Evolutionary conservation across 805 yeast species (phyloP), one percentile per base, ranked within the genome.

Genomic region (Saccharomycopsis sp.): DNA sequence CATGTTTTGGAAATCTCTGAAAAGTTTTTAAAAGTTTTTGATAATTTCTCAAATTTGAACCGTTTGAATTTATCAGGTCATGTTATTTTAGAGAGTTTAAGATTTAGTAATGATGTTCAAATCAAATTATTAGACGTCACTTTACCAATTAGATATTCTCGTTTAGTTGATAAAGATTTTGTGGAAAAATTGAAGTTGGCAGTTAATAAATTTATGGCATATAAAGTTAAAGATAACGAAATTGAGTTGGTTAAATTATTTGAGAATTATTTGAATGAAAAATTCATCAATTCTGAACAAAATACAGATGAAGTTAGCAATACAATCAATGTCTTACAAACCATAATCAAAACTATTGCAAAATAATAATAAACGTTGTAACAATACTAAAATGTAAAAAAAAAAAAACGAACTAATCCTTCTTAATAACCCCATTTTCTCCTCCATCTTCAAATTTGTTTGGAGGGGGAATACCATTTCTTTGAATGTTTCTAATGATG

Each of bases 201-300:
- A 15, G 81, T 86, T 32, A 82, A 79, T 54, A 75, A 77, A 53
- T 84, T 74, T 54, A 63, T 73, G 47, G 79, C 85, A 6, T 76
- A 74, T 53, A 67, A 70, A 47, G 49, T 55, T 36, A 58, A 55
- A 28, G 55, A 52, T 14, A 48, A 58, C 38, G 59, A 60, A 35
- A 56, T 52, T 13, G 52, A 75, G n/a, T 64, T 64, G 34, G 57
- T 56, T 34, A 54, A 48, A 3, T 49, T 48, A 31, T 66, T 56
- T 44, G 58, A 61, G 31, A 53, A 49, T 8, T 66, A 54, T 37
- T 42, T 70, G 29, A 38, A 34, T 21, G 37, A 37, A 17, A 32
- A 35, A 3, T 39, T 39, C 25, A 30, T 43, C 4, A 29, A 15
- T 23, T 46, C 49, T 8, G 51, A 52, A 18, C 37, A 50, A 26